Evolutionary conservation across 257 asterid species (phyloP).

Genomic region (Craterostigma plantagineum): DNA sequence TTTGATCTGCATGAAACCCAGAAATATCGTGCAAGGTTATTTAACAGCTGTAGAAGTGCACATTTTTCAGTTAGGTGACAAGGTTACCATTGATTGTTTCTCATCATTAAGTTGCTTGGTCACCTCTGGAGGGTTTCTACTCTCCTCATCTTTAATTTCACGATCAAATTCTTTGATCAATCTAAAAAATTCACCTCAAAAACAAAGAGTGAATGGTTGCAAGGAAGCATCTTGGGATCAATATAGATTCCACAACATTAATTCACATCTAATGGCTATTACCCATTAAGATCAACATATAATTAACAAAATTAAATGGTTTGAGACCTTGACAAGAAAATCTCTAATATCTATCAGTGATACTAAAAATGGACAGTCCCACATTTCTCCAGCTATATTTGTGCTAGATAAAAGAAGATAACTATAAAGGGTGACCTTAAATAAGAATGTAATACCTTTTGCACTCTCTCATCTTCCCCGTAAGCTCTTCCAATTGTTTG

Average conservation of each 20-base stretch:
- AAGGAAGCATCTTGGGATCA: no score
- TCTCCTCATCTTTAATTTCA: slow-evolving; percentile 88
- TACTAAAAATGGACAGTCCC: no score
- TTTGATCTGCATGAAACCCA: neutral
- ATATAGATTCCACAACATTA: no score
- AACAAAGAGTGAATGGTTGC: neutral
- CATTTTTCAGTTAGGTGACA: no score
- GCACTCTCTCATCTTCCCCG: slow-evolving; percentile 66
- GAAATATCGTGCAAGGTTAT: neutral
- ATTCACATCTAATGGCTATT: no score
- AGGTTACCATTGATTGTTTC: slow-evolving; percentile 73
- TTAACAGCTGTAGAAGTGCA: no score
- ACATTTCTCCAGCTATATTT: no score
- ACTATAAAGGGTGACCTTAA: no score
- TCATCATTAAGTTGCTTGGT: slow-evolving; percentile 87
- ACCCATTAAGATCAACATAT: neutral
- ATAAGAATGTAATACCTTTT: slow-evolving; percentile 19
- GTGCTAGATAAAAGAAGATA: no score
- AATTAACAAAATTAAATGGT: neutral
- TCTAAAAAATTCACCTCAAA: slow-evolving; percentile 21
- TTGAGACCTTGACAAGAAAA: neutral
- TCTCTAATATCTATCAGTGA: neutral
- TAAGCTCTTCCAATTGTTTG: slow-evolving; percentile 58
- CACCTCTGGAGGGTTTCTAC: slow-evolving; percentile 55
- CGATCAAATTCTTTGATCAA: slow-evolving; percentile 90